Percentiles rank a stretch among this genome's conserved stretches.
phyloP scores from a whole-genome alignment of 805 yeast species.

The Metschnikowia drakensbergensis region DNA sequence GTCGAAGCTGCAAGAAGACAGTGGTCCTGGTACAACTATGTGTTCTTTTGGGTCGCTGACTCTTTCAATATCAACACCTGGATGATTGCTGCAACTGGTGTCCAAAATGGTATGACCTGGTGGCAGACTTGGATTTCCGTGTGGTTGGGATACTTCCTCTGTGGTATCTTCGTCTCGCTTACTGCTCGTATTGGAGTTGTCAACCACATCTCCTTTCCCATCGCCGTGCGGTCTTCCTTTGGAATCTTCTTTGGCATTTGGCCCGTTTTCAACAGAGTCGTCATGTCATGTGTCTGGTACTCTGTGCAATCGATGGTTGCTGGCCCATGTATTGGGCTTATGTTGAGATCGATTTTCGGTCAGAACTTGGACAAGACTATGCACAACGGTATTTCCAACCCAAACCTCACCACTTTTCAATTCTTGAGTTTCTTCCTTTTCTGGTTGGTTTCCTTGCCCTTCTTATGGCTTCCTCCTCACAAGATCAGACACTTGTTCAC shows the following conservation, averaged over 20 bases:
- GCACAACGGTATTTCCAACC: slow-evolving; percentile 55
- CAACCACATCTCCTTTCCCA: slow-evolving; percentile 84
- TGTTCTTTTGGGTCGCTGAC: slow-evolving; percentile 84
- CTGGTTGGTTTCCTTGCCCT: slow-evolving; percentile 78
- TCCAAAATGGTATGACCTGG: slow-evolving; percentile 68
- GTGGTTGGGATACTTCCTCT: slow-evolving; percentile 75
- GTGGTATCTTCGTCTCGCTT: slow-evolving; percentile 66
- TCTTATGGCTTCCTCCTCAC: slow-evolving; percentile 79
- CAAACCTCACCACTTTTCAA: slow-evolving; percentile 66
- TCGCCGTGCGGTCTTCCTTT: slow-evolving; percentile 73
- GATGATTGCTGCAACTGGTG: slow-evolving; percentile 87
- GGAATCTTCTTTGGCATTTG: slow-evolving; percentile 84
- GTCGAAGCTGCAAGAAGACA: slow-evolving; percentile 68
- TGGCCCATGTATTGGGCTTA: slow-evolving; percentile 66
- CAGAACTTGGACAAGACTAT: slow-evolving; percentile 56
- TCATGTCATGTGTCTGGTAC: slow-evolving; percentile 85
- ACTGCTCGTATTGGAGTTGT: slow-evolving; percentile 76
- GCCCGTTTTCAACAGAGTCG: slow-evolving; percentile 87
- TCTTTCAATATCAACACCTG: slow-evolving; percentile 87
- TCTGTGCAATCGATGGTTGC: slow-evolving; percentile 84
- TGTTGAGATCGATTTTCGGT: slow-evolving; percentile 72
- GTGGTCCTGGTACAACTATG: slow-evolving; percentile 85
- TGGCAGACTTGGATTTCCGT: slow-evolving; percentile 90
- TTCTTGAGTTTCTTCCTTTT: slow-evolving; percentile 76
- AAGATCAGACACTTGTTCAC: slow-evolving; percentile 80